Base-by-base conservation (phyloP, 345 rosid genomes). In the Euclidium syriacum region DNA sequence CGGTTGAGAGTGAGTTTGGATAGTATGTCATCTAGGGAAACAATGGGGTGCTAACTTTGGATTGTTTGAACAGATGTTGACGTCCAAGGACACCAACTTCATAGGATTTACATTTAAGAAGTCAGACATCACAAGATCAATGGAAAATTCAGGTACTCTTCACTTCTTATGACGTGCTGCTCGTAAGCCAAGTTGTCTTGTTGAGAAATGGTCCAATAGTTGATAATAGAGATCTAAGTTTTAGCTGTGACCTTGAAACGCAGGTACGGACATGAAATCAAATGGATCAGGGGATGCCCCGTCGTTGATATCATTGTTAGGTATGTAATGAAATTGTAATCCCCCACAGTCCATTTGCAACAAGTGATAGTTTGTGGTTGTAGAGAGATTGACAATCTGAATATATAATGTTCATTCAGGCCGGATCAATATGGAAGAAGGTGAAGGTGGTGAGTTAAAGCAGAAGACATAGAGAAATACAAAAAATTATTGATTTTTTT, bases 71-170 rank as follows among this genome's bases (percentile, higher is more conserved):
- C 91, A 94, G 97, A 94, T 94, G 97, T 67, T 94, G 83, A 80
- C 99, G 43, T 94, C 97, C 16, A 94, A 80, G 73, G 99, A 94
- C 72, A 80, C 74, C 60, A 87, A 90, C 65, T 94, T 94, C 85
- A 85, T 94, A 15, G 99, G 99, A 75, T 90, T 83, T 69, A 94
- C 99, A 41, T 94, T 72, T 72, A 87, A 81, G 76, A 90, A 94
- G 73, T 89, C 97, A 35, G 97, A 90, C 59, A 75, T 81, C 58
- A 77, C 79, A 41, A 89, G 80, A 70, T 81, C 99, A 23, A 68
- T 94, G 49, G 87, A 84, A 61, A 84, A 62, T 77, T 76, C 96
- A 80, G 96, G 99, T 94, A 78, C 17, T 62, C 52, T 59, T 52
- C 54, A 50, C 38, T 57, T 43, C 20, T 48, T 15, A 54, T 27